These are phyloP conservation scores for Aspergillus intermedius DNA, from an alignment of 2,329 filamentous ascomycete species.

Conservation along the genomic window DNA sequence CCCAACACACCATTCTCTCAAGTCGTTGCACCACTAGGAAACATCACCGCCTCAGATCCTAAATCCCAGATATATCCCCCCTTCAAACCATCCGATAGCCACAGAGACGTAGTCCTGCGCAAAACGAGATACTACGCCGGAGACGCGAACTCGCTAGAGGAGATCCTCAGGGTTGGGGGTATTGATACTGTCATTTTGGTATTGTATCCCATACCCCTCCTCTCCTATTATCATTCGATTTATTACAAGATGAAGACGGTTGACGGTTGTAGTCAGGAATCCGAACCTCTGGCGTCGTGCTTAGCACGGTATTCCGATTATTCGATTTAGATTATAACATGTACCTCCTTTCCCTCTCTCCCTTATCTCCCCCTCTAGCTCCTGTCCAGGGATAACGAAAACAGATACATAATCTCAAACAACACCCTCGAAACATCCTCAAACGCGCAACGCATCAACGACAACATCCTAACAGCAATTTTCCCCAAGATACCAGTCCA, in stretches of 20 bases:
- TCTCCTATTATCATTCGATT: background rate
- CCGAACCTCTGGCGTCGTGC: conserved; percentile 4
- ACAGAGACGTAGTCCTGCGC: conserved; percentile 2
- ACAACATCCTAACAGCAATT: background rate
- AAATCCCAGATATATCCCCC: background rate
- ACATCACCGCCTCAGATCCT: conserved; percentile 2
- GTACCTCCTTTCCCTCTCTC: background rate
- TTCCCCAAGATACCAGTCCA: background rate
- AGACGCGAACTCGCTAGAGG: conserved; percentile 4
- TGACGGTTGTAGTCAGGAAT: background rate
- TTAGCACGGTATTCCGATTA: conserved; percentile 3
- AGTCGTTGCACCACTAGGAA: background rate
- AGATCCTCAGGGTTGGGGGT: conserved; percentile 1
- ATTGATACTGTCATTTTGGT: background rate
- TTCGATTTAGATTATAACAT: conserved; percentile 6
- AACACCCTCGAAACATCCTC: background rate
- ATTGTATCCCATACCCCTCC: background rate
- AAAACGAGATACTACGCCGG: conserved; percentile 4
- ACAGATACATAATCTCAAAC: background rate
- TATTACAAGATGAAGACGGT: background rate
- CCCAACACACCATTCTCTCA: background rate
- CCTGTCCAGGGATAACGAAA: background rate
- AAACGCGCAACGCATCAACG: background rate
- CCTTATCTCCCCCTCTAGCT: background rate
- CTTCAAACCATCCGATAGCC: background rate